Evolutionary conservation across 306 rosid species (phyloP).

Genomic region (Crataegus laevigata): DNA sequence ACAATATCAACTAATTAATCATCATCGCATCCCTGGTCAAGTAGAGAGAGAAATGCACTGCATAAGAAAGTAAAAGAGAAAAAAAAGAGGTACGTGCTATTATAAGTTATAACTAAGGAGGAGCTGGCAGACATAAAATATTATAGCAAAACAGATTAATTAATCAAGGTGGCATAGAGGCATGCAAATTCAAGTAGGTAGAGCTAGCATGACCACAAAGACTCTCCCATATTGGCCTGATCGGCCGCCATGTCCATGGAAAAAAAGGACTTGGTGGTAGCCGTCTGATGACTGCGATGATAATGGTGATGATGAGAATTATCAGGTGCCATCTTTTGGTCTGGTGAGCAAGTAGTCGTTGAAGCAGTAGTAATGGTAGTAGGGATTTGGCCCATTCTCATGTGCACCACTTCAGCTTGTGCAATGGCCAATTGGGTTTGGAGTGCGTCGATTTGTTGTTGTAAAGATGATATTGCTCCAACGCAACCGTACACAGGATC

Average conservation of each 20-base stretch:
- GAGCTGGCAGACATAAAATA: constrained; percentile 18
- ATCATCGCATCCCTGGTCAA: constrained; percentile 28
- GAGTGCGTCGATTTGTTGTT: constrained; percentile 69
- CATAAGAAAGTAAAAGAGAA: not conserved
- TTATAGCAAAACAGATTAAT: not conserved
- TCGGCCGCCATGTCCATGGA: constrained; percentile 51
- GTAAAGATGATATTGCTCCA: constrained; percentile 88
- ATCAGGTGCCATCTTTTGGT: not conserved
- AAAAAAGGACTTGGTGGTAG: constrained; percentile 55
- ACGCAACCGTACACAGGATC: constrained; percentile 95
- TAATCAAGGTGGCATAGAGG: not conserved
- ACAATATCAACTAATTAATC: constrained; percentile 32
- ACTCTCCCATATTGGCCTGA: constrained; percentile 52
- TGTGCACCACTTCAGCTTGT: constrained; percentile 71
- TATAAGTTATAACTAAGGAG: constrained; percentile 9
- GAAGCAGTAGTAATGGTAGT: constrained; percentile 13
- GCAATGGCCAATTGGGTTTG: constrained; percentile 77
- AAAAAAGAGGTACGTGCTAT: not conserved
- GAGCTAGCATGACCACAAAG: constrained; percentile 70
- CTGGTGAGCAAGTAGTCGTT: not conserved
- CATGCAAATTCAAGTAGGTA: constrained; percentile 15
- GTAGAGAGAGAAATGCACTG: constrained; percentile 15
- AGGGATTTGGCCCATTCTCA: constrained; percentile 46
- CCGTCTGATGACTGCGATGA: not conserved
- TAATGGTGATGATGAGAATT: constrained; percentile 14